Percentiles rank a stretch among this genome's conserved stretches.
phyloP scores from a whole-genome alignment of 345 rosid species.

The Sisymbrium altissimum region DNA sequence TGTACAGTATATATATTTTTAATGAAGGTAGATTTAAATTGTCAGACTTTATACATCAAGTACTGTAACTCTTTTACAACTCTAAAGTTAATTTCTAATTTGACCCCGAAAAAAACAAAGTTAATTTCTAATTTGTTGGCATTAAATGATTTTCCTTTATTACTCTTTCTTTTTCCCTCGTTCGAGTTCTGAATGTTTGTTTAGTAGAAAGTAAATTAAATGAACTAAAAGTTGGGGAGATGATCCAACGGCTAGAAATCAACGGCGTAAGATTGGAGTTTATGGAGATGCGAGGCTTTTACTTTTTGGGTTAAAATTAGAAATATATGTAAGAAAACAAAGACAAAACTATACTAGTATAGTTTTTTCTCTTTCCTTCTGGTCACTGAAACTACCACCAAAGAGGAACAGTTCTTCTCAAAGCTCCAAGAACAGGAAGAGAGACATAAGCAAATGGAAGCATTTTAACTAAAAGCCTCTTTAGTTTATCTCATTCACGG shows the following conservation, averaged over 20 bases:
- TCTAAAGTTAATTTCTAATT: too few species aligned
- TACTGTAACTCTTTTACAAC: too few species aligned
- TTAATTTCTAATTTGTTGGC: too few species aligned
- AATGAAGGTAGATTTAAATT: background rate
- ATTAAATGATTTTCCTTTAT: background rate
- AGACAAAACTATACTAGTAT: background rate
- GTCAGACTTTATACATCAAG: background rate
- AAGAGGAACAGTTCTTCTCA: conserved; percentile 11
- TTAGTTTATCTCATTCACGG: conserved; percentile 19
- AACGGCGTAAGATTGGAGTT: conserved; percentile 20
- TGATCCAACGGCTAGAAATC: conserved; percentile 24
- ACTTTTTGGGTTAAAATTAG: conserved; percentile 23
- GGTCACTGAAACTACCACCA: conserved; percentile 25
- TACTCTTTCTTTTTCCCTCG: background rate
- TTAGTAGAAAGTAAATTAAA: background rate
- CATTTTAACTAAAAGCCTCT: background rate
- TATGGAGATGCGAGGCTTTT: conserved; percentile 17
- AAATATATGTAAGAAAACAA: background rate
- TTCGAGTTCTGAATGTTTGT: background rate
- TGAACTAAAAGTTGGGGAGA: background rate
- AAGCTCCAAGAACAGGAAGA: conserved; percentile 4
- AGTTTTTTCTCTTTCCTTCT: conserved; percentile 20
- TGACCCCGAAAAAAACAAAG: too few species aligned
- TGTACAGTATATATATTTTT: background rate
- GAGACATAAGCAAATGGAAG: background rate